Conservation (phyloP, 176 grass and related monocot species). For the Rhynchospora pubera region DNA sequence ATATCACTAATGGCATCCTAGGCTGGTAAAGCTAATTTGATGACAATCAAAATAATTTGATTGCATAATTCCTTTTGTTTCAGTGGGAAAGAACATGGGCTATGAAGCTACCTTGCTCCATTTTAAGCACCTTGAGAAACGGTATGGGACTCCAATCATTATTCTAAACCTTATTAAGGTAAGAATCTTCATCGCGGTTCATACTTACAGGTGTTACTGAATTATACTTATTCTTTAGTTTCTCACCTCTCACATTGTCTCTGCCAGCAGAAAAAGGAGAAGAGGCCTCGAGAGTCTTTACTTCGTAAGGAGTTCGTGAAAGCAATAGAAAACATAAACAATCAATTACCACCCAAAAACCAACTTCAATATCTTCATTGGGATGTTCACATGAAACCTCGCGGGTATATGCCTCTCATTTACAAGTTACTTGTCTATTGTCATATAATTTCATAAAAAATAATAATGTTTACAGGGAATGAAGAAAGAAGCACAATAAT, state of each 20-base stretch:
- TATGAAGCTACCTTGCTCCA: conserved; percentile 87
- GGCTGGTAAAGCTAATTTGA: conserved; percentile 16
- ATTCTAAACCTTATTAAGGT: conserved; percentile 99
- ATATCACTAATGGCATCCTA: background rate
- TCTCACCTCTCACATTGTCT: conserved; percentile 8
- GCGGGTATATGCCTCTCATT: conserved; percentile 46
- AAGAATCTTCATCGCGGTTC: conserved; percentile 22
- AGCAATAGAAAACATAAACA: conserved; percentile 64
- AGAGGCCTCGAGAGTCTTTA: conserved; percentile 72
- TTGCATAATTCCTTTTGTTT: conserved; percentile 13
- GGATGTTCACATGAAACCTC: conserved; percentile 87
- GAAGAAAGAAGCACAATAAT: background rate
- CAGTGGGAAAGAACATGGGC: conserved; percentile 60
- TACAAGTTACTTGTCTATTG: conserved; percentile 4
- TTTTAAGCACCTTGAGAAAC: conserved; percentile 72
- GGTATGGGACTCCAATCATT: conserved; percentile 90
- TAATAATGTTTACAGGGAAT: too few species aligned
- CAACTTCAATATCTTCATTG: conserved; percentile 82
- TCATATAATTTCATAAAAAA: too few species aligned
- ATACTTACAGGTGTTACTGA: conserved; percentile 15
- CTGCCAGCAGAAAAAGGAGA: conserved; percentile 53
- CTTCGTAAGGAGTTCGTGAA: conserved; percentile 71
- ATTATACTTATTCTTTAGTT: background rate
- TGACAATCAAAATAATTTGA: background rate
- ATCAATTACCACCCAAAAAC: conserved; percentile 42